phyloP scores from a whole-genome alignment of 2,329 filamentous ascomycete genomes.

The Talaromyces sp. region DNA sequence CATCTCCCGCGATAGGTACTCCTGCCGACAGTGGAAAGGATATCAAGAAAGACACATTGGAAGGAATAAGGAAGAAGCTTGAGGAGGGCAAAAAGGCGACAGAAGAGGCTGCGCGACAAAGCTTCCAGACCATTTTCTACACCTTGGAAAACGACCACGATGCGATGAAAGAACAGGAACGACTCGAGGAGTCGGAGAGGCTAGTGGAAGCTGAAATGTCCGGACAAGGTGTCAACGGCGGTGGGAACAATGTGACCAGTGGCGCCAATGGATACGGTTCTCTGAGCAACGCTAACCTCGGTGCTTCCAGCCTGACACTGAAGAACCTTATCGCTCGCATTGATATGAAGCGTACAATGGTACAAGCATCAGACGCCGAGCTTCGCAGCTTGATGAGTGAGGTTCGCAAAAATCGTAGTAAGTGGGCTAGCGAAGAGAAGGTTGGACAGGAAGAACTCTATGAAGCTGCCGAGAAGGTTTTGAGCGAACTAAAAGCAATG shows the following conservation, averaged over 20 bases:
- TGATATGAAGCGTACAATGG: conserved; percentile 84
- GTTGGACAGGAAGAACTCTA: conserved; percentile 97
- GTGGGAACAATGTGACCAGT: conserved; percentile 51
- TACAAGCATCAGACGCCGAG: conserved; percentile 88
- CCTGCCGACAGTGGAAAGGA: conserved; percentile 60
- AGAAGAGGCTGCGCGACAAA: conserved; percentile 82
- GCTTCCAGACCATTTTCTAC: conserved; percentile 91
- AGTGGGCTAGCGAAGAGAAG: conserved; percentile 98
- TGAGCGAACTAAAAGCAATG: conserved; percentile 94
- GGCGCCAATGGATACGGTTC: conserved; percentile 73
- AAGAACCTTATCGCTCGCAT: conserved; percentile 97
- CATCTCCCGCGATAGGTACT: conserved; percentile 61
- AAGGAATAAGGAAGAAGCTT: conserved; percentile 87
- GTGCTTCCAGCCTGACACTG: conserved; percentile 89
- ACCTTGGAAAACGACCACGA: conserved; percentile 92
- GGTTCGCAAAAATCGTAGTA: conserved; percentile 94
- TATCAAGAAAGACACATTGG: conserved; percentile 62
- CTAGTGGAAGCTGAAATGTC: conserved; percentile 96
- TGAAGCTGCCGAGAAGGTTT: conserved; percentile 91
- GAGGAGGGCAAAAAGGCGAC: conserved; percentile 89
- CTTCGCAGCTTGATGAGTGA: conserved; percentile 92
- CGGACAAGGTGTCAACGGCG: conserved; percentile 51
- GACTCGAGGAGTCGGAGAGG: conserved; percentile 92
- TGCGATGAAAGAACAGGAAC: conserved; percentile 96
- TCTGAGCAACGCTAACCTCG: conserved; percentile 88